Percentiles rank a stretch among this genome's conserved stretches.
phyloP scores from a whole-genome alignment of 208 protist genomes.

The Trypanosoma theileri region DNA sequence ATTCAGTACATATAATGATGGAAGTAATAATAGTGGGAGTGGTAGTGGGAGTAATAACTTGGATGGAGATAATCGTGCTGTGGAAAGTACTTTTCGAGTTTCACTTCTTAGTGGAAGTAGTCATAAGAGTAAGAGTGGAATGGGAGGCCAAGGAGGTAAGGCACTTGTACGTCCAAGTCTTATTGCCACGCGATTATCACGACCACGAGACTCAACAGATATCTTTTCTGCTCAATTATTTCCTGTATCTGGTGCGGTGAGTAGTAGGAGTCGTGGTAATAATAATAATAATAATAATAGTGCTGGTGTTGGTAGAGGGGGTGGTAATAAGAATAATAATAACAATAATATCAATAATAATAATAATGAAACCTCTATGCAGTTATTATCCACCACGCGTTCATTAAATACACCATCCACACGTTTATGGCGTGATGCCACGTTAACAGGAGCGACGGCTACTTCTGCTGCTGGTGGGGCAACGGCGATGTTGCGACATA shows the following conservation, averaged over 20 bases:
- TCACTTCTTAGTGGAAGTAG: slow-evolving; percentile 5
- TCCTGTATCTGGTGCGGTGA: too few relatives aligned
- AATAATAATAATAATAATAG: not conserved
- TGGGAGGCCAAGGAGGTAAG: not conserved
- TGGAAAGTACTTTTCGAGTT: not conserved
- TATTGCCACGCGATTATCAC: slow-evolving; percentile 13
- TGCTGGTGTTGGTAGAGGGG: not conserved
- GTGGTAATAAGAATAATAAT: not conserved
- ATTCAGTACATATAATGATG: slow-evolving; percentile 49
- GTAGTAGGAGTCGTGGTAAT: not conserved
- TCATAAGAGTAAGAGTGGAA: not conserved
- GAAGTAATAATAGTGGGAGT: slow-evolving; percentile 21
- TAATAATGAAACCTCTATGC: not conserved
- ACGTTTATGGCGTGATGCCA: slow-evolving; percentile 55
- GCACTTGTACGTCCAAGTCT: slow-evolving; percentile 22
- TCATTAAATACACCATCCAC: slow-evolving; percentile 62
- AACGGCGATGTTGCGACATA: slow-evolving; percentile 1
- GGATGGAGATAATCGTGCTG: not conserved
- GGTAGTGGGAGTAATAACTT: not conserved
- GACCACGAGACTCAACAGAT: not conserved
- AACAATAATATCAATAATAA: not conserved
- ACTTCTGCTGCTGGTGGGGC: not conserved
- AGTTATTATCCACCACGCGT: slow-evolving; percentile 55
- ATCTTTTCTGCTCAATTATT: not conserved
- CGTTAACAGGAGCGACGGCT: slow-evolving; percentile 6